A percentile compares a stretch with the other conserved stretches of the same genome.
phyloP scores from a whole-genome alignment of 495 filamentous ascomycete genomes.

The Glarea lozoyensis region DNA sequence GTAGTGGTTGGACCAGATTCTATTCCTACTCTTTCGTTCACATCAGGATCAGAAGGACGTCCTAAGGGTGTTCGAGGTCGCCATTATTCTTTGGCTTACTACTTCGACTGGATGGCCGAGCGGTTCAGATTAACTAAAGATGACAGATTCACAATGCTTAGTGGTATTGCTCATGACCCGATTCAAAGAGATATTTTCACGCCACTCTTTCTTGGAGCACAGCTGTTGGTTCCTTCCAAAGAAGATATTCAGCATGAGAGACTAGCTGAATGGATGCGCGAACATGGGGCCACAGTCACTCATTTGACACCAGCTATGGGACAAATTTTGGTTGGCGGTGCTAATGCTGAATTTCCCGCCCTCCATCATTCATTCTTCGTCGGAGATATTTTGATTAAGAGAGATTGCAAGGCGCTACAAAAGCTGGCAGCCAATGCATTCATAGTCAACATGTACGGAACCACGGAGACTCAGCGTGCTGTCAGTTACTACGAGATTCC shows the following conservation, averaged over 20 bases:
- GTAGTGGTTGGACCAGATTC: conserved; percentile 88
- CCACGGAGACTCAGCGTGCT: conserved; percentile 80
- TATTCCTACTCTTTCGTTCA: conserved; percentile 75
- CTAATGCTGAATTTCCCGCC: conserved; percentile 63
- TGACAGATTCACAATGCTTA: conserved; percentile 78
- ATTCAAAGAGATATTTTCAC: conserved; percentile 91
- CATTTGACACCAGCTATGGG: conserved; percentile 96
- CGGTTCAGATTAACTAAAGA: conserved; percentile 64
- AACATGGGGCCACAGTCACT: conserved; percentile 70
- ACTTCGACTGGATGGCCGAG: conserved; percentile 89
- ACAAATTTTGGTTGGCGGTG: conserved; percentile 85
- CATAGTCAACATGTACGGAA: conserved; percentile 89
- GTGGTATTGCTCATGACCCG: conserved; percentile 81
- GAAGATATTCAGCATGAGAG: conserved; percentile 86
- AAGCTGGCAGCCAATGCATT: conserved; percentile 67
- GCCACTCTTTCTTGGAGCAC: conserved; percentile 78
- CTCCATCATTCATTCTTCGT: conserved; percentile 87
- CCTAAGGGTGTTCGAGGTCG: conserved; percentile 85
- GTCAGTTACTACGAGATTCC: conserved; percentile 86
- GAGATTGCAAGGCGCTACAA: conserved; percentile 74
- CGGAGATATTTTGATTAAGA: conserved; percentile 81
- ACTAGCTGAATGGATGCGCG: conserved; percentile 85
- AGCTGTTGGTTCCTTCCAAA: conserved; percentile 69
- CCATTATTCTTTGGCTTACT: conserved; percentile 81
- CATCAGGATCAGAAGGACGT: conserved; percentile 73